These are phyloP conservation scores for Ogataea trehaloabstinens DNA, from an alignment of 805 yeast species.

Conservation along the genomic window DNA sequence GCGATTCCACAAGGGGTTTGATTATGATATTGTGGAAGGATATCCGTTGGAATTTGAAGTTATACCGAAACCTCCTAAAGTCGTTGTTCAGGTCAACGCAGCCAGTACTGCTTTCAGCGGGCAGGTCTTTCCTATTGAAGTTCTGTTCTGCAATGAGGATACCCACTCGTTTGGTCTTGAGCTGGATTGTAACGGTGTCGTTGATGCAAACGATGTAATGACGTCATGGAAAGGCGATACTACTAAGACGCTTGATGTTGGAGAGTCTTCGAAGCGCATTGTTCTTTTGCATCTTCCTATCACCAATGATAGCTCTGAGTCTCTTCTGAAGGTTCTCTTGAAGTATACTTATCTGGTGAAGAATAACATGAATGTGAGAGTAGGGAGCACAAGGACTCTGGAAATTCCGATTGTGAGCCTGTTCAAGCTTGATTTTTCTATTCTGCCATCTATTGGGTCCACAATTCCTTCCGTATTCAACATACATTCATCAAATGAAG, in stretches of 20 bases:
- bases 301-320: conserved; percentile 9
- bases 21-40: conserved; percentile 15
- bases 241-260: conserved; percentile 10
- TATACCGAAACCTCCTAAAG: conserved; percentile 40
- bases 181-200: conserved; percentile 13
- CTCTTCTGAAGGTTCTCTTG: conserved; percentile 16
- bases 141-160: conserved; percentile 32
- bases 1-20: conserved; percentile 12
- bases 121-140: conserved; percentile 25
- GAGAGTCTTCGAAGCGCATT: not conserved
- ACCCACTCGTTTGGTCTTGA: conserved; percentile 31
- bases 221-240: conserved; percentile 19
- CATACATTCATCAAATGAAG: conserved; percentile 8
- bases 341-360: conserved; percentile 27
- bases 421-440: conserved; percentile 28
- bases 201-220: conserved; percentile 11
- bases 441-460: conserved; percentile 32
- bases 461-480: conserved; percentile 29
- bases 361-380: conserved; percentile 29
- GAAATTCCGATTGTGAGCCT: conserved; percentile 30
- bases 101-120: conserved; percentile 31
- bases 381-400: conserved; percentile 22
- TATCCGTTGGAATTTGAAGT: conserved; percentile 26
- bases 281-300: conserved; percentile 22
- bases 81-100: conserved; percentile 24